These are phyloP conservation scores for Aspergillus jensenii DNA, from an alignment of 2,329 filamentous ascomycete genomes.

Conservation along the genomic window DNA sequence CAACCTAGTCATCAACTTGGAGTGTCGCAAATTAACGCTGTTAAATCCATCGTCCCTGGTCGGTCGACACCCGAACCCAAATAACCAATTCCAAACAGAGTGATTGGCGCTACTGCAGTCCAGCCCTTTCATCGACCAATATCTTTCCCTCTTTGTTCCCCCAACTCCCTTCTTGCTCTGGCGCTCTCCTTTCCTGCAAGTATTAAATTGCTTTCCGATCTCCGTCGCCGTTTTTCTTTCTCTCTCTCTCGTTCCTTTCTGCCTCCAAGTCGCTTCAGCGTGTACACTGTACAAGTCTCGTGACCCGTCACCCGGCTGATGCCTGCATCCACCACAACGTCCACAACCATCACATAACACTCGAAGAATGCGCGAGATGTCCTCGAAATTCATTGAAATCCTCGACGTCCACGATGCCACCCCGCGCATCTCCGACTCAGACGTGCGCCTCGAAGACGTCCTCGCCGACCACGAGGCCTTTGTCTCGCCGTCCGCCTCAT, in stretches of 20 bases:
- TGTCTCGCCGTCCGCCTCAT: slow-evolving; percentile 35
- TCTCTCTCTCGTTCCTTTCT: not conserved
- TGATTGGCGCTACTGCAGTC: slow-evolving; percentile 12
- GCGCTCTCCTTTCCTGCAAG: not conserved
- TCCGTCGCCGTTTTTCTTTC: not conserved
- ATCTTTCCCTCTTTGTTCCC: slow-evolving; percentile 1
- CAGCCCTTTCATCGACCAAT: slow-evolving; percentile 10
- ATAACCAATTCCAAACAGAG: not conserved
- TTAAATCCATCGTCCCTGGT: too few species aligned
- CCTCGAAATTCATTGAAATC: slow-evolving; percentile 46
- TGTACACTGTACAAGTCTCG: not conserved
- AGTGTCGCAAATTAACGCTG: too few species aligned
- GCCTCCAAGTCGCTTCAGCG: not conserved
- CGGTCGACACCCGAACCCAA: not conserved
- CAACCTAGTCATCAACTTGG: too few species aligned
- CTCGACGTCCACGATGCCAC: slow-evolving; percentile 38
- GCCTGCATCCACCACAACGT: not conserved
- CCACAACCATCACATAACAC: not conserved
- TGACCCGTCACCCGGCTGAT: not conserved
- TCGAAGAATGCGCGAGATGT: slow-evolving; percentile 29
- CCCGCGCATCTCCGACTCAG: slow-evolving; percentile 37
- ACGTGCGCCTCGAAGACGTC: slow-evolving; percentile 46
- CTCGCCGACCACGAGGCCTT: slow-evolving; percentile 41
- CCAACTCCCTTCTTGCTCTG: not conserved
- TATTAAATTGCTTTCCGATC: not conserved